phyloP scores from a whole-genome alignment of 2,329 filamentous ascomycete species.

The Claviceps humidiphila region DNA sequence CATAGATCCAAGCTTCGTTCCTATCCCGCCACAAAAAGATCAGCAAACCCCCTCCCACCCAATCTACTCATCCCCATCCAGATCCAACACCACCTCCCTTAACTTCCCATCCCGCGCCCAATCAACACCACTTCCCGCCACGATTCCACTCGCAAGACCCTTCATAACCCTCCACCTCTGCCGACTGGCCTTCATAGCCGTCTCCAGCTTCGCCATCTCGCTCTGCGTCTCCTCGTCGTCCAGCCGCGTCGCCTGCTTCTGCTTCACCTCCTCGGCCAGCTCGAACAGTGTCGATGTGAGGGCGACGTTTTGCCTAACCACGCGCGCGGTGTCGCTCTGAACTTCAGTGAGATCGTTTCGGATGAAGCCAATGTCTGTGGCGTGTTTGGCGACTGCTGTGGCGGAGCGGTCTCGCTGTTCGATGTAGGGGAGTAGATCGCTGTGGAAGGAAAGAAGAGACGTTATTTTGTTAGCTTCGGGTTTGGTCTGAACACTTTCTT shows the following conservation, averaged over 20 bases:
- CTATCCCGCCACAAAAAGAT: too few species aligned
- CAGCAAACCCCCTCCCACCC: neutral
- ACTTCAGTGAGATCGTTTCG: slow-evolving; percentile 39
- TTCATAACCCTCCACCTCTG: slow-evolving; percentile 64
- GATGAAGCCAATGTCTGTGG: slow-evolving; percentile 36
- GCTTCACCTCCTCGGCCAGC: slow-evolving; percentile 43
- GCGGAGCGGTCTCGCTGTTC: slow-evolving; percentile 55
- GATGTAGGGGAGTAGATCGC: slow-evolving; percentile 54
- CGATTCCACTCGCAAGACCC: slow-evolving; percentile 61
- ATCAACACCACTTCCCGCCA: slow-evolving; percentile 71
- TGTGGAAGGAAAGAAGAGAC: slow-evolving; percentile 18
- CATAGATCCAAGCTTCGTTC: too few species aligned
- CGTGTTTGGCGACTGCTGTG: slow-evolving; percentile 46
- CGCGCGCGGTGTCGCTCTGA: slow-evolving; percentile 43
- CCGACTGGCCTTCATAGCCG: slow-evolving; percentile 46
- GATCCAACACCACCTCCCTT: slow-evolving; percentile 58
- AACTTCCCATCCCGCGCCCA: slow-evolving; percentile 62
- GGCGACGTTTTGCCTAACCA: slow-evolving; percentile 46
- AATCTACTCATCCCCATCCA: slow-evolving; percentile 23
- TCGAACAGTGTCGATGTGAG: slow-evolving; percentile 50
- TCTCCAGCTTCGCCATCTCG: slow-evolving; percentile 46
- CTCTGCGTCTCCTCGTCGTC: slow-evolving; percentile 36
- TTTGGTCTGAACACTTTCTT: neutral
- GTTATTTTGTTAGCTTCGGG: neutral
- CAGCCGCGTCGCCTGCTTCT: slow-evolving; percentile 39